Percentiles rank a stretch among this genome's conserved stretches.
Evolutionary conservation across 2,329 filamentous ascomycete species (phyloP).

Genomic region (Onygenales sp.): DNA sequence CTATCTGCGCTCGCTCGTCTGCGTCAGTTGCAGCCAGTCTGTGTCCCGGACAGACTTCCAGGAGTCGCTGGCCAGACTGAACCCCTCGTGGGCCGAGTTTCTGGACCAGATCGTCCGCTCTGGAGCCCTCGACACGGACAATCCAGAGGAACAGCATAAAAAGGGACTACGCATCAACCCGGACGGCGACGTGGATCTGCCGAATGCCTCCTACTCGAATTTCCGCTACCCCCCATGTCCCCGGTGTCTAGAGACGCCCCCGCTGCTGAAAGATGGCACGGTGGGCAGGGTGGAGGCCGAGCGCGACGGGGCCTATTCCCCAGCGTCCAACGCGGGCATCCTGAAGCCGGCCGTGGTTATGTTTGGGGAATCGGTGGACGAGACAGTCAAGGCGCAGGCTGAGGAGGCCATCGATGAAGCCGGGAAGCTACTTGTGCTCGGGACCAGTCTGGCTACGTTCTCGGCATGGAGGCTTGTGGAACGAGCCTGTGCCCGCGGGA

Average conservation of each 20-base stretch:
- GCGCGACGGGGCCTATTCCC: constrained; percentile 66
- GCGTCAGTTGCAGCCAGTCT: constrained; percentile 65
- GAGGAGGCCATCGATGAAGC: constrained; percentile 72
- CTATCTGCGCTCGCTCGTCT: constrained; percentile 72
- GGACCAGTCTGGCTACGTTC: constrained; percentile 87
- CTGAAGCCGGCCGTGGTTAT: constrained; percentile 90
- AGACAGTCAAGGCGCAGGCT: constrained; percentile 60
- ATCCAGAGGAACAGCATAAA: constrained; percentile 57
- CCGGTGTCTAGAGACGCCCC: constrained; percentile 59
- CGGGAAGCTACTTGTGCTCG: constrained; percentile 66
- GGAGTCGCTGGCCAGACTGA: constrained; percentile 61
- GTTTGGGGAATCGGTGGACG: constrained; percentile 84
- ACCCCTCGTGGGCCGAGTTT: constrained; percentile 77
- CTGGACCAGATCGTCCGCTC: constrained; percentile 60
- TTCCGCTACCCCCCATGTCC: constrained; percentile 91
- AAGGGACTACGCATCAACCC: constrained; percentile 77
- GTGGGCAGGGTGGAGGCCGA: constrained; percentile 59
- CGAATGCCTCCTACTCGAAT: constrained; percentile 74
- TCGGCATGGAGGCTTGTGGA: constrained; percentile 88
- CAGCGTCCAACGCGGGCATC: constrained; percentile 61
- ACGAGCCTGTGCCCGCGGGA: constrained; percentile 67
- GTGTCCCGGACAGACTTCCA: constrained; percentile 69
- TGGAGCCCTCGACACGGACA: constrained; percentile 69
- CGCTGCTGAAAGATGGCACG: constrained; percentile 45
- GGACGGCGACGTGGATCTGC: constrained; percentile 88